phyloP scores from a whole-genome alignment of 208 protist species.

The Wallacemonas sp. region DNA sequence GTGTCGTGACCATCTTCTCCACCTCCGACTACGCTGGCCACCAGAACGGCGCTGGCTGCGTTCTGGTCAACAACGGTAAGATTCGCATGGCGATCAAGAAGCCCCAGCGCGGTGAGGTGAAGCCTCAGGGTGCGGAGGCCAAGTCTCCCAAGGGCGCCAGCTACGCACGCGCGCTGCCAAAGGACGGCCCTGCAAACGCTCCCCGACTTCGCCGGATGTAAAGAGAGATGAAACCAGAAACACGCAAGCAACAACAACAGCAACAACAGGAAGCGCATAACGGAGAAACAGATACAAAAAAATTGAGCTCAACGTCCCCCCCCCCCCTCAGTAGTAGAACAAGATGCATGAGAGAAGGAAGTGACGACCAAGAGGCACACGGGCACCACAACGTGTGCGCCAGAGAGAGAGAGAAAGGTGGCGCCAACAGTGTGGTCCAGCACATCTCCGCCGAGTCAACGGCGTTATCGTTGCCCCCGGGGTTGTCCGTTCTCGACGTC shows the following conservation, averaged over 20 bases:
- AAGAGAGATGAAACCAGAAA: not conserved
- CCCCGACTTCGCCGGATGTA: conserved; percentile 71
- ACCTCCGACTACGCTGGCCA: conserved; percentile 92
- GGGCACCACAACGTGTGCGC: no score
- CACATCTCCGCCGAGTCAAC: no score
- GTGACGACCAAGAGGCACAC: no score
- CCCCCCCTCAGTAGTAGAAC: no score
- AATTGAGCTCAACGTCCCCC: no score
- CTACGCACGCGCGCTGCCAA: conserved; percentile 67
- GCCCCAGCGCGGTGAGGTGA: conserved; percentile 61
- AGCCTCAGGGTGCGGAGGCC: conserved; percentile 48
- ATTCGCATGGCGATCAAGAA: conserved; percentile 93
- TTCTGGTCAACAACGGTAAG: conserved; percentile 82
- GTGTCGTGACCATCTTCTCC: conserved; percentile 93
- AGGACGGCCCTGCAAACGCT: conserved; percentile 64
- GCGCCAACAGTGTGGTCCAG: no score
- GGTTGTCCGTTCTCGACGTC: no score
- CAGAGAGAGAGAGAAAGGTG: no score
- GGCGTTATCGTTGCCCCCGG: no score
- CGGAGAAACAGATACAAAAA: no score
- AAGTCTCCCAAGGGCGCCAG: conserved; percentile 54
- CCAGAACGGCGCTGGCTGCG: conserved; percentile 89
- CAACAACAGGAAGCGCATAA: no score
- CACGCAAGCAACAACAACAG: not conserved
- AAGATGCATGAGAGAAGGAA: no score